Evolutionary conservation across 352 stramenopile genomes (phyloP).

Genomic region (Plasmopara viticola): DNA sequence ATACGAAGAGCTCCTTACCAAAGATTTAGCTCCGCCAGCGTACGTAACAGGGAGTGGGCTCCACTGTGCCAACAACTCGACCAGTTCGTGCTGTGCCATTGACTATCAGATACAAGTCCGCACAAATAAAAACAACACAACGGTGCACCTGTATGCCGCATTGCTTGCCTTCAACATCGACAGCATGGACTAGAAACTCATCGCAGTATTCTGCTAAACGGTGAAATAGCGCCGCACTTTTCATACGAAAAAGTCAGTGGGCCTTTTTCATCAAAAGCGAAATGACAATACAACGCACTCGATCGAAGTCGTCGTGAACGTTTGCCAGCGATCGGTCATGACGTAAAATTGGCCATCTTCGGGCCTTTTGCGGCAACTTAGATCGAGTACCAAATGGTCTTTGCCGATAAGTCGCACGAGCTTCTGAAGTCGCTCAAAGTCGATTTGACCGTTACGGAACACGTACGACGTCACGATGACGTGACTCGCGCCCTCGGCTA

Average conservation of each 20-base stretch:
- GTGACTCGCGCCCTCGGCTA: slow-evolving; percentile 94
- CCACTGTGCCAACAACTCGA: slow-evolving; percentile 87
- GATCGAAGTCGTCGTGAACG: slow-evolving; percentile 91
- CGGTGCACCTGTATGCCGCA: slow-evolving; percentile 86
- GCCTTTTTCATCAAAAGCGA: background rate
- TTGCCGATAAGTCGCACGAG: slow-evolving; percentile 70
- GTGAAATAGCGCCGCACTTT: slow-evolving; percentile 80
- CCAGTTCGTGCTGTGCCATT: slow-evolving; percentile 86
- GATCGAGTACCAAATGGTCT: slow-evolving; percentile 89
- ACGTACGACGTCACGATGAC: slow-evolving; percentile 98
- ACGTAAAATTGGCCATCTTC: slow-evolving; percentile 90
- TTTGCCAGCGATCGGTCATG: slow-evolving; percentile 96
- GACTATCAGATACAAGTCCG: background rate
- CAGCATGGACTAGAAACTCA: slow-evolving; percentile 97
- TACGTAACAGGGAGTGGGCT: slow-evolving; percentile 96
- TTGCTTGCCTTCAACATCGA: slow-evolving; percentile 96
- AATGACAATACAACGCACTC: slow-evolving; percentile 33
- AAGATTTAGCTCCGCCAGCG: slow-evolving; percentile 89
- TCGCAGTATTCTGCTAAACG: slow-evolving; percentile 90
- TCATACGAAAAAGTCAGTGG: slow-evolving; percentile 6
- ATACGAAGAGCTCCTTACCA: slow-evolving; percentile 38
- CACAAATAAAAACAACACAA: background rate
- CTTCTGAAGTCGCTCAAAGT: slow-evolving; percentile 66
- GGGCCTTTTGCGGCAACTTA: slow-evolving; percentile 91
- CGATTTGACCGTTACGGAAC: slow-evolving; percentile 91